Base-by-base conservation (phyloP, 257 asterid genomes). In the Petrea volubilis region DNA sequence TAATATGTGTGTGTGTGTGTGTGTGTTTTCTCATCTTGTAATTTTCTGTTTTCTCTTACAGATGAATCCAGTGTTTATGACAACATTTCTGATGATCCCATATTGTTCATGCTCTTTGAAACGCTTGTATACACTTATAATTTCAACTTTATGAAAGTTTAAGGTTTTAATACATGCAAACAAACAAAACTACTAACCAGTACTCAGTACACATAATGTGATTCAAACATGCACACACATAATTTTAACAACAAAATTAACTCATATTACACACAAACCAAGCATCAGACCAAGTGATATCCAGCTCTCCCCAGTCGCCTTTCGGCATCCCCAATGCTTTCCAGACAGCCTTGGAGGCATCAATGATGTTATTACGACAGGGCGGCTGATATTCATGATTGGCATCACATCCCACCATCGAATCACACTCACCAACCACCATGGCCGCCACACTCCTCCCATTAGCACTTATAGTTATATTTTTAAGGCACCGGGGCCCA, bases 281-380 rank as follows among this genome's bases (percentile, higher is more conserved):
- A 11, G 63, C 62, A 63, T 83, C 84, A 17, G 76, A 64, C 84
- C 87, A 79, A 52, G 34, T 56, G 28, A 82, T 41, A 24, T 74
- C 80, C 64, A 76, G 40, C 47, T 27, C 64, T 11, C 82, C 82
- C 78, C 73, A 73, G 36, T 74, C 74, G 2, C 49, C 31, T 65
- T 46, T 38, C 14, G 85, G 75, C 64, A 78, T 75, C 5, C 56
- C 73, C 27, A 74, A 51, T 9, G 79, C 81, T 68, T 61, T 76
- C 83, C 86, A 74, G 33, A 78, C 83, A 31, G 86, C 83, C 52
- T 53, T 56, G 29, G 85, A 77, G 10, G 80, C 83, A 64, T 63
- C 80, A 41, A 81, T 68, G 2, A 77, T 70, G 41, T 70, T 74
- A 38, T 77, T 81, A 47, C 36, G 73, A 53, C 85, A 74, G 15